Evolutionary conservation across 352 stramenopile genomes (phyloP).

Genomic region (Phytophthora tubulina): DNA sequence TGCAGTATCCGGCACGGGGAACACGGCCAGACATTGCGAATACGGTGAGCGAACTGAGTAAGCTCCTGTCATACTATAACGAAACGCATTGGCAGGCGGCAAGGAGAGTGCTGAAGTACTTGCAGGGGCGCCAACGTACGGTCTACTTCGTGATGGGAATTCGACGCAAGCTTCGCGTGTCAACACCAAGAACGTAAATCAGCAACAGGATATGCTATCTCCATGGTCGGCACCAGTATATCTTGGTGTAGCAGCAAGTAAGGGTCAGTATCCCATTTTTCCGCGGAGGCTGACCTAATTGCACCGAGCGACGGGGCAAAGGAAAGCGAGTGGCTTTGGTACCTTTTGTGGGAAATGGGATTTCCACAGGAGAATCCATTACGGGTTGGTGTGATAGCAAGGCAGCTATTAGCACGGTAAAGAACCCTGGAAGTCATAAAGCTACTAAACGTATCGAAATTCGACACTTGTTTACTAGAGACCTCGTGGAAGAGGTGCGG

Average conservation of each 20-base stretch:
- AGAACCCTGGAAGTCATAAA: slow-evolving; percentile 22
- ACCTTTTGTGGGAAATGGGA: slow-evolving; percentile 10
- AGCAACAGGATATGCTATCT: not conserved
- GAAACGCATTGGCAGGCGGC: slow-evolving; percentile 33
- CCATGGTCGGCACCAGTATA: slow-evolving; percentile 2
- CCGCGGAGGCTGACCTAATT: slow-evolving; percentile 22
- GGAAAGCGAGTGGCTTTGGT: slow-evolving; percentile 14
- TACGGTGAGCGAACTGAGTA: slow-evolving; percentile 36
- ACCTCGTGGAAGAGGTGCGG: slow-evolving; percentile 5
- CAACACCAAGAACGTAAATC: slow-evolving; percentile 16
- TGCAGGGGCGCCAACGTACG: slow-evolving; percentile 24
- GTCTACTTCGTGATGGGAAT: slow-evolving; percentile 13
- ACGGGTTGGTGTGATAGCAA: slow-evolving; percentile 23
- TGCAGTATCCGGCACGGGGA: slow-evolving; percentile 38
- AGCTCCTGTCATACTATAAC: slow-evolving; percentile 40
- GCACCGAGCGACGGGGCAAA: slow-evolving; percentile 13
- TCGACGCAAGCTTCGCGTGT: slow-evolving; percentile 9
- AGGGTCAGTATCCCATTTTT: slow-evolving; percentile 6
- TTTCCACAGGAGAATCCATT: slow-evolving; percentile 12
- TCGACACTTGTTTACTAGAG: slow-evolving; percentile 25
- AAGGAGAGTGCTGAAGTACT: slow-evolving; percentile 32
- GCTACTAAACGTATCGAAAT: slow-evolving; percentile 39
- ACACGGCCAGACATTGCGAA: slow-evolving; percentile 43
- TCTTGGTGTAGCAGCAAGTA: slow-evolving; percentile 18
- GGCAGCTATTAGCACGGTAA: slow-evolving; percentile 11